Base-by-base conservation (phyloP, 108 stramenopile species). In the Fragilaria radians region DNA sequence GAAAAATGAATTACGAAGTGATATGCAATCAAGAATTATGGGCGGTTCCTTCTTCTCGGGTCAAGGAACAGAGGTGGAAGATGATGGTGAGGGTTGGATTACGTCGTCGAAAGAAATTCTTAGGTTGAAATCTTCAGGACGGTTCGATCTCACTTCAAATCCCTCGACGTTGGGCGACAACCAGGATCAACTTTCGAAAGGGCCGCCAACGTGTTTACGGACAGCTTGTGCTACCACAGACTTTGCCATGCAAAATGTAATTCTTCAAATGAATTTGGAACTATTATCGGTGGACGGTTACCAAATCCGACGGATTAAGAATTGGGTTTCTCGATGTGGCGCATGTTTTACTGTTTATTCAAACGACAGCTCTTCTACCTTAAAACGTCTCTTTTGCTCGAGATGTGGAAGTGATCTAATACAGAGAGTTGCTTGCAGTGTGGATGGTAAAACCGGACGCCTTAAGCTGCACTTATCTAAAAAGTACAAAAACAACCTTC, bases 231-330 rank as follows among this genome's bases (percentile, higher is more conserved):
- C 95, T 29, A 99, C 98, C 19, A 95, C 96, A 27, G 98, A 99
- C 74, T 99, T 96, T 69, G 95, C 96, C 42, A 98, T 98, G 97
- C 98, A 99, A 70, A 99, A 99, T 75, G 97, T 99, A 1, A 68
- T 99, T 23, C 67, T 99, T 19, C 95, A 96, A 77, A 95, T 99
- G 94, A 93, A 93, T 48, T 73, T 99, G 56, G 78, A 77, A 42
- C 70, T 99, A 11, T 54, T 97, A 30, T 78, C 91, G 1, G 70
- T 95, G 0, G 84, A 97, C 56, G 98, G 98, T 22, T 80, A 87
- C 63, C 74, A 78, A 7, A 77, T 99, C 25, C 73, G 77, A 17
- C 61, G 70, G 4, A 74, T 96, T 11, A 94, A 95, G 67, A 88
- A 82, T 14, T 99, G 95, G 92, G 96, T 96, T 24, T 78, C 92